Percentiles rank a stretch among this genome's conserved stretches.
Evolutionary conservation across 495 filamentous ascomycete genomes (phyloP).

Genomic region (Paragyromitra xinjiangensis): DNA sequence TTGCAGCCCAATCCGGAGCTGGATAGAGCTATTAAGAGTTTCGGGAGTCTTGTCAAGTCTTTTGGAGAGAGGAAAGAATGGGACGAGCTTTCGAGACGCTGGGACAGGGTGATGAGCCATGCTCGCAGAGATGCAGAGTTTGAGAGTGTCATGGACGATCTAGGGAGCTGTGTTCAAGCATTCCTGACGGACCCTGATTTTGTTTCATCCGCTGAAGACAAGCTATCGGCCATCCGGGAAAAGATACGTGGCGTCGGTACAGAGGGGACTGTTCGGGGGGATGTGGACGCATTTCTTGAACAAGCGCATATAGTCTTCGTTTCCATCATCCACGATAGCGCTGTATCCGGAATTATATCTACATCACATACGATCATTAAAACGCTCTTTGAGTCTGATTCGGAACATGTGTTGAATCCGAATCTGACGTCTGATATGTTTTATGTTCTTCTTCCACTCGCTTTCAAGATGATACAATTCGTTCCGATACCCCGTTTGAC

Average conservation of each 20-base stretch:
- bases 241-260: conserved; percentile 62
- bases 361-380: conserved; percentile 71
- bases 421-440: conserved; percentile 77
- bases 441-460: conserved; percentile 79
- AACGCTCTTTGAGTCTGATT: conserved; percentile 69
- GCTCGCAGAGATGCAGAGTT: conserved; percentile 82
- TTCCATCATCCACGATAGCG: conserved; percentile 73
- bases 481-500: conserved; percentile 89
- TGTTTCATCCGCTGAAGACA: conserved; percentile 74
- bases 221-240: conserved; percentile 63
- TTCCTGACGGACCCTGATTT: conserved; percentile 88
- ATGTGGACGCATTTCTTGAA: conserved; percentile 75
- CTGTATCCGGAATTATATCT: conserved; percentile 71
- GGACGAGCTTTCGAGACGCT: conserved; percentile 72
- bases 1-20: conserved; percentile 75
- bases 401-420: conserved; percentile 65
- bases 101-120: conserved; percentile 76
- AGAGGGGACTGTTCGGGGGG: conserved; percentile 72
- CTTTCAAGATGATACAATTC: conserved; percentile 80
- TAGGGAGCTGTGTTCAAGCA: conserved; percentile 76
- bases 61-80: conserved; percentile 81
- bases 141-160: conserved; percentile 75
- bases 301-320: conserved; percentile 74
- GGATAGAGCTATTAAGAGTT: conserved; percentile 77
- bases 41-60: conserved; percentile 77